Percentiles rank a stretch among this genome's conserved stretches.
phyloP scores from a whole-genome alignment of 345 rosid species.

The Citrus mangshanensis region DNA sequence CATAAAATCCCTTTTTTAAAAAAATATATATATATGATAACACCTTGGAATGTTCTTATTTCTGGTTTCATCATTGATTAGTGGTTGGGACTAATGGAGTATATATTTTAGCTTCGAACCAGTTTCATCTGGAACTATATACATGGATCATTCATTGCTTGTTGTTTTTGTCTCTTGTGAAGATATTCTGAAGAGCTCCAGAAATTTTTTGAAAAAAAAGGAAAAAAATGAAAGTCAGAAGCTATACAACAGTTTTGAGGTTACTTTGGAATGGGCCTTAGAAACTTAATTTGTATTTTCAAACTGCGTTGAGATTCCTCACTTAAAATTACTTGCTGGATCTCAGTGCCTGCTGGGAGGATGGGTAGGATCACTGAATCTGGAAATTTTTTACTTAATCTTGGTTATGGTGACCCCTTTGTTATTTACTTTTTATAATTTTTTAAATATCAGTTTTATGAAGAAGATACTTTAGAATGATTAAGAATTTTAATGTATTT shows the following conservation, averaged over 20 bases:
- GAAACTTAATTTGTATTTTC: neutral
- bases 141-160: neutral
- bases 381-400: neutral
- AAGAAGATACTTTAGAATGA: neutral
- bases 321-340: neutral
- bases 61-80: neutral
- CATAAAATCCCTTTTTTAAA: neutral
- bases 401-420: neutral
- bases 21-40: neutral
- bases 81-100: neutral
- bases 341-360: neutral
- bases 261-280: neutral
- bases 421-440: neutral
- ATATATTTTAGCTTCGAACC: neutral
- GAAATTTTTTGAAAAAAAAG: no score
- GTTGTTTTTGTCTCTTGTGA: neutral
- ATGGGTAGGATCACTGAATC: constrained; percentile 1
- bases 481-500: neutral
- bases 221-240: neutral
- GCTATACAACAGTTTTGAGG: neutral
- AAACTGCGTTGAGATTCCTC: neutral
- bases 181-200: neutral
- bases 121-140: neutral
- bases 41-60: neutral
- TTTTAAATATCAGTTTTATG: neutral